A percentile compares a stretch with the other conserved stretches of the same genome.
Evolutionary conservation across 352 stramenopile species (phyloP).

Genomic region (Halophytophthora batemanensis): DNA sequence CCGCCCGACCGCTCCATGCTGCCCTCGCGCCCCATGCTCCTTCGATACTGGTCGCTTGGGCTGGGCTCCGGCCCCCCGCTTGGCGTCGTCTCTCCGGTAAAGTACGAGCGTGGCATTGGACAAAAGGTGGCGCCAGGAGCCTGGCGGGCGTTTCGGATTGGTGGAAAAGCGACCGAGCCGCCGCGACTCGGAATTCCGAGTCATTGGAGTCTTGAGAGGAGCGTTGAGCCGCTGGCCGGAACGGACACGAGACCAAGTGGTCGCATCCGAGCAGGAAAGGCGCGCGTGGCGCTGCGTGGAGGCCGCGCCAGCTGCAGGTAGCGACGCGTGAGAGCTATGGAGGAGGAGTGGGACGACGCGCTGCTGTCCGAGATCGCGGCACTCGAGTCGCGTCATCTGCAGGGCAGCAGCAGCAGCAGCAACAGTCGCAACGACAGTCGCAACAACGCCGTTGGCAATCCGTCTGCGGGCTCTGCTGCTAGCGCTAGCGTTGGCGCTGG

Average conservation of each 20-base stretch:
- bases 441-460: constrained; percentile 12
- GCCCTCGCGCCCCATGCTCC: constrained; percentile 1
- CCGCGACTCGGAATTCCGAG: no score
- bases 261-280: no score
- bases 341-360: constrained; percentile 85
- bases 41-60: background rate
- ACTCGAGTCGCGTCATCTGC: constrained; percentile 50
- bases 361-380: constrained; percentile 65
- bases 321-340: constrained; percentile 4
- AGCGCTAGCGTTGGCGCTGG: constrained; percentile 2
- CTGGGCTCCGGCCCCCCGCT: no score
- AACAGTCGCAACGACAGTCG: constrained; percentile 6
- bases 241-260: no score
- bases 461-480: constrained; percentile 1
- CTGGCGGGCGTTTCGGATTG: no score
- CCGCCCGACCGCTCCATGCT: constrained; percentile 14
- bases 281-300: constrained; percentile 15
- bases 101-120: no score
- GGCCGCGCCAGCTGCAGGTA: constrained; percentile 1
- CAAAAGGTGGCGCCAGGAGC: no score
- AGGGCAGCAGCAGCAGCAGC: constrained; percentile 4
- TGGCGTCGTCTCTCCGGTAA: no score
- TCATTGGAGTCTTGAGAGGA: no score
- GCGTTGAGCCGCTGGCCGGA: no score
- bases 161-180: no score